These are phyloP conservation scores for Hylodesmum podocarpum DNA, from an alignment of 306 rosid genomes.

Conservation along the genomic window DNA sequence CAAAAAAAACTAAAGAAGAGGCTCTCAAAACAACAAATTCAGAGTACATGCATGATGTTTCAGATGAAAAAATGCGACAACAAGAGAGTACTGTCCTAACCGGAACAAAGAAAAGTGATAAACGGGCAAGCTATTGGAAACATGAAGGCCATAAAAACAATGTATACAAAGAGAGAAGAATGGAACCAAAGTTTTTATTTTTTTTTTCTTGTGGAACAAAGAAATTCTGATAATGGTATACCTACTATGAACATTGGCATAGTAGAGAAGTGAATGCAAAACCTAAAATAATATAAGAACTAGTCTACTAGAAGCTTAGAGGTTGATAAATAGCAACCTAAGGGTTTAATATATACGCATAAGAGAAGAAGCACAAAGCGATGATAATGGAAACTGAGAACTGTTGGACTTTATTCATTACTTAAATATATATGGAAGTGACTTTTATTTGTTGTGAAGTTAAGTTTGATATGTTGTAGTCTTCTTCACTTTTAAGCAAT, in stretches of 20 bases:
- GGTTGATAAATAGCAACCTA: constrained; percentile 14
- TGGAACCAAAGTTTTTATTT: neutral
- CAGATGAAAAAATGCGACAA: neutral
- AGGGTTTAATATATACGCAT: constrained; percentile 19
- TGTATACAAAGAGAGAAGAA: neutral
- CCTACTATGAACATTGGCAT: constrained; percentile 6
- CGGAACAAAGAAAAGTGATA: neutral
- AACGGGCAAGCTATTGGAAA: neutral
- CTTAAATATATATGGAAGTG: neutral
- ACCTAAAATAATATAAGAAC: neutral
- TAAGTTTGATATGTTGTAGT: constrained; percentile 26
- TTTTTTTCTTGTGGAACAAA: neutral
- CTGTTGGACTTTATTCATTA: constrained; percentile 10
- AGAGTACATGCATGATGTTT: neutral
- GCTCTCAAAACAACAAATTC: neutral
- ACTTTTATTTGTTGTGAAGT: constrained; percentile 33
- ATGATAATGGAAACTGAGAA: neutral
- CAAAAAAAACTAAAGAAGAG: neutral
- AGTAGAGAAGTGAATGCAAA: neutral
- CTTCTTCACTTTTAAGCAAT: constrained; percentile 49
- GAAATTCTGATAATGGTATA: neutral
- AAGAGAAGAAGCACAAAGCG: neutral
- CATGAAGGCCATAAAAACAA: neutral
- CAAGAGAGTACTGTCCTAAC: neutral
- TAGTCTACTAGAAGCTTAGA: neutral